Base-by-base conservation (phyloP, 2,329 filamentous ascomycete species). In the Ophiostoma triangulosporum region DNA sequence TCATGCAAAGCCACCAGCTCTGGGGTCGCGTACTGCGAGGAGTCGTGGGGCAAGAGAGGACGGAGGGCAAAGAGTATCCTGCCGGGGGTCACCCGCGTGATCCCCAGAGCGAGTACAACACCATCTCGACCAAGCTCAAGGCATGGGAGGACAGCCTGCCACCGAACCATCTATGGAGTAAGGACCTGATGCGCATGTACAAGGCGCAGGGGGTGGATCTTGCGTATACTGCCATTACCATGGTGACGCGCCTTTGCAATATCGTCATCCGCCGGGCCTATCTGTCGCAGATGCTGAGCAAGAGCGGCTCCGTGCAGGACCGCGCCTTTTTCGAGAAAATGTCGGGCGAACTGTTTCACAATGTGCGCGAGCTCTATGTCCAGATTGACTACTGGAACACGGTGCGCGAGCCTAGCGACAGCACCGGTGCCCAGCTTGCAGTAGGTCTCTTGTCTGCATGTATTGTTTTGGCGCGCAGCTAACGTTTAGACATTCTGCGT, bases 221-320 rank as follows among this genome's bases (percentile, higher is more conserved):
- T 59, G 74, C 72, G 1, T 80, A 79, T 60, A 67, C 78, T 11
- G 73, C 73, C 40, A 70, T 78, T 5, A 77, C 75, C 4, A 77
- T 77, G 66, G 72, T 75, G 52, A 70, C 74, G 2, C 70, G 76
- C 3, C 69, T 80, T 5, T 78, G 75, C 61, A 76, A 79, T 54
- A 78, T 80, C 52, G 71, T 80, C 14, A 64, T 78, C 22, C 70
- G 76, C 17, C 73, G 74, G 52, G 70, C 74, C n/a, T 78, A 78
- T 17, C 48, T 77, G 53, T 82, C 84, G 6, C 46, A 6, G 27
- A 48, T 48, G 46, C 29, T 48, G 9, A 33, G 17, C 29, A 48
- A 48, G 27, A 32, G n/a, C n/a, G 46, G 46, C 27, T 48, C 46
- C 14, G 27, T 9, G 11, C 46, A 48, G 29, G 46, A 48, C 29